A percentile compares a stretch with the other conserved stretches of the same genome.
Conservation (phyloP, 805 yeast species). For the Scheffersomyces stipitis region DNA sequence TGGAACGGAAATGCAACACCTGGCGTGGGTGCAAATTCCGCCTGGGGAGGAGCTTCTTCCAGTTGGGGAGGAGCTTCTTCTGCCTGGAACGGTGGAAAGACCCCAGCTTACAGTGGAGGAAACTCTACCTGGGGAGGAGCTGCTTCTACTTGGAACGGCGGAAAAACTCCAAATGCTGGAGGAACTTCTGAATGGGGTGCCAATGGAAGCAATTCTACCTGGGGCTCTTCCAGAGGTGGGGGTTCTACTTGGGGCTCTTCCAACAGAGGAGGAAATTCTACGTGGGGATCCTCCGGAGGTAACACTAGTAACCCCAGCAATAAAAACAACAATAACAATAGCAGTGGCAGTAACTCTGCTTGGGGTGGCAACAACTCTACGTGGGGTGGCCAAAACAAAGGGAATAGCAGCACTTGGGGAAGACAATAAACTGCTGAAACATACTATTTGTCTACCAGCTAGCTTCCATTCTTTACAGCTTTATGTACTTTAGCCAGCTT, state of each 20-base stretch:
- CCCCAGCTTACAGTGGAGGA: slow-evolving; percentile 19
- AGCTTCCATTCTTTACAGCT: too few relatives aligned
- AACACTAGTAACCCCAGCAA: slow-evolving; percentile 1
- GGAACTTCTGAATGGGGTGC: slow-evolving; percentile 21
- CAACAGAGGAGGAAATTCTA: slow-evolving; percentile 17
- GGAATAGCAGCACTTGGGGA: slow-evolving; percentile 17
- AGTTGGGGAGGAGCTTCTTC: slow-evolving; percentile 46
- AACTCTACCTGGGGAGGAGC: slow-evolving; percentile 26
- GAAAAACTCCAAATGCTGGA: slow-evolving; percentile 21
- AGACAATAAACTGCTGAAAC: too few relatives aligned
- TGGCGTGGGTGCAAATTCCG: slow-evolving; percentile 9
- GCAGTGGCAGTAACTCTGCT: slow-evolving; percentile 14
- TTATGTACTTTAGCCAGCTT: too few relatives aligned
- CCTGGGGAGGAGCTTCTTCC: slow-evolving; percentile 46
- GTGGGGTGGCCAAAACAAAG: slow-evolving; percentile 14
- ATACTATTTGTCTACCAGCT: too few relatives aligned
- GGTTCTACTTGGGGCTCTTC: slow-evolving; percentile 23
- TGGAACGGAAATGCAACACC: slow-evolving; percentile 46
- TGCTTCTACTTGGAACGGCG: slow-evolving; percentile 48
- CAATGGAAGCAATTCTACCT: slow-evolving; percentile 19
- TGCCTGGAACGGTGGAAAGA: slow-evolving; percentile 20
- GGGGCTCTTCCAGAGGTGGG: slow-evolving; percentile 23
- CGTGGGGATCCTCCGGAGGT: slow-evolving; percentile 16
- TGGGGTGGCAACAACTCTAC: slow-evolving; percentile 18
- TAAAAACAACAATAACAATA: slow-evolving; percentile 13